phyloP scores from a whole-genome alignment of 2,329 filamentous ascomycete species.

The Aureobasidium sp. region DNA sequence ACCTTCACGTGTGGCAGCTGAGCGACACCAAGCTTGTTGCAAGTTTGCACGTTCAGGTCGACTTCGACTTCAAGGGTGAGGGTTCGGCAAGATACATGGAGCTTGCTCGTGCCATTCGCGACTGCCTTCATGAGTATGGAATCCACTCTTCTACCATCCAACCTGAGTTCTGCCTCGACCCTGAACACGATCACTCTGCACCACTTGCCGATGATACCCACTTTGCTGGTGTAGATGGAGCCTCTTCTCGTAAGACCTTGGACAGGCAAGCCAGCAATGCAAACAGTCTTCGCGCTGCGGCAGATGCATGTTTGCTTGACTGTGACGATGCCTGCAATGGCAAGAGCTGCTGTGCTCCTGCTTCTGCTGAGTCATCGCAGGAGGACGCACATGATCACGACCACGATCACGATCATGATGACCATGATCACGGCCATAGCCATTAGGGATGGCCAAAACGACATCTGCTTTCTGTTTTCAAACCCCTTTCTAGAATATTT shows the following conservation, averaged over 20 bases:
- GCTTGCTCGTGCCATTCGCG: conserved; percentile 70
- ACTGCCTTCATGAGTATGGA: conserved; percentile 87
- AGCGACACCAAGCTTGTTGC: conserved; percentile 92
- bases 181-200: conserved; percentile 33
- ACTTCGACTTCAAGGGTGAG: conserved; percentile 78
- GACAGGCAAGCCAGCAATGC: conserved; percentile 27
- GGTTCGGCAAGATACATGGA: conserved; percentile 79
- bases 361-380: conserved; percentile 11
- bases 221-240: conserved; percentile 22
- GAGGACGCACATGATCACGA: conserved; percentile 27
- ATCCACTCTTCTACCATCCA: conserved; percentile 98
- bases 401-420: conserved; percentile 14
- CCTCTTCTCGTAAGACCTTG: conserved; percentile 22
- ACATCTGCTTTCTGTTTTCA: neutral
- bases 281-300: conserved; percentile 21
- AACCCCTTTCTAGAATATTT: neutral
- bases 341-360: conserved; percentile 30
- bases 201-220: conserved; percentile 20
- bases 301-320: conserved; percentile 33
- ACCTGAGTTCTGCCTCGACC: conserved; percentile 61
- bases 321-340: conserved; percentile 36
- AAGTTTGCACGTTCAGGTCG: conserved; percentile 85
- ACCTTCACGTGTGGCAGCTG: conserved; percentile 96
- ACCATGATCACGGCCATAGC: conserved; percentile 14
- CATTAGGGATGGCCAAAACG: neutral